Evolutionary conservation across 129 eudicot genomes (phyloP).

Genomic region (sunflower (Helianthus annuus)): DNA sequence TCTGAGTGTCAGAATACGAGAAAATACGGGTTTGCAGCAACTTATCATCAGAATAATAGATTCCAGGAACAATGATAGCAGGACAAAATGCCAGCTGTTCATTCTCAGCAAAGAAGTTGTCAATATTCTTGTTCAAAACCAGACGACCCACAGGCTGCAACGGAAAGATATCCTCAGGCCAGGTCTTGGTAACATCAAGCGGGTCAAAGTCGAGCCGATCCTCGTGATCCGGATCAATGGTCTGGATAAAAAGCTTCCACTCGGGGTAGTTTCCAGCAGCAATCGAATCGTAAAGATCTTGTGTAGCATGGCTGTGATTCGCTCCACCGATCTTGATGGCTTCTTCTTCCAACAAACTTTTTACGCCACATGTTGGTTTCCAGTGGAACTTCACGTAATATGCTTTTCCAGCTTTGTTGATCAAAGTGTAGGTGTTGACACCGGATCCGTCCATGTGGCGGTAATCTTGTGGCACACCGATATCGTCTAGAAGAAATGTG

Average conservation of each 20-base stretch:
- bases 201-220: conserved; percentile 82
- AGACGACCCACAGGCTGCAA: conserved; percentile 82
- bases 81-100: conserved; percentile 85
- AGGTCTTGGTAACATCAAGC: conserved; percentile 78
- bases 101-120: conserved; percentile 84
- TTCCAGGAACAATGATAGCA: conserved; percentile 68
- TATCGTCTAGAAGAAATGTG: conserved; percentile 72
- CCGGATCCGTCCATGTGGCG: conserved; percentile 87
- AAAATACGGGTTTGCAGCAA: conserved; percentile 73
- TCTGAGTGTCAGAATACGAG: conserved; percentile 74
- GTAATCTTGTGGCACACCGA: conserved; percentile 79
- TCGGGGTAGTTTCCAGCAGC: conserved; percentile 75
- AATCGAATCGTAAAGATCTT: conserved; percentile 74
- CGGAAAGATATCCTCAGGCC: conserved; percentile 83
- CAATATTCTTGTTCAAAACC: conserved; percentile 82
- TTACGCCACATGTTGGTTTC: conserved; percentile 82
- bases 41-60: conserved; percentile 78
- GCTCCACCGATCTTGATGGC: conserved; percentile 65
- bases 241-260: conserved; percentile 76
- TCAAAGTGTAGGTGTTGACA: conserved; percentile 68
- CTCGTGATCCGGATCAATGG: conserved; percentile 69
- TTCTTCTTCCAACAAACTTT: conserved; percentile 61
- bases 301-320: conserved; percentile 79
- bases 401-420: conserved; percentile 73
- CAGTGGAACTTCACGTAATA: conserved; percentile 80